These are phyloP conservation scores for Penicillium samsonianum DNA, from an alignment of 495 filamentous ascomycete species.

Conservation along the genomic window DNA sequence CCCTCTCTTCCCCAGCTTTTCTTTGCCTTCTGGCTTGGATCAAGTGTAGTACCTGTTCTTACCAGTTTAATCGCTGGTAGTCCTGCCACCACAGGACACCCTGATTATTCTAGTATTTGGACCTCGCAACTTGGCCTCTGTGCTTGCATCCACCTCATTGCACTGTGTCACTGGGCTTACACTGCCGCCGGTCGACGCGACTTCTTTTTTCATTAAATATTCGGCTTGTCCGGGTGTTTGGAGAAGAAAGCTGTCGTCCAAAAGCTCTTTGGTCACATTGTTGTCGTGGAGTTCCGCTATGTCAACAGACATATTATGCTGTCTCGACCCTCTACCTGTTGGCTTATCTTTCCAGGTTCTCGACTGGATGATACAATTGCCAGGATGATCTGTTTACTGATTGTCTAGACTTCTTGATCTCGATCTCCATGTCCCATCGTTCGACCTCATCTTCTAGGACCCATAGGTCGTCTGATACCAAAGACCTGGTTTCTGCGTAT, in stretches of 20 bases:
- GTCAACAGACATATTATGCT: not conserved
- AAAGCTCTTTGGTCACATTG: not conserved
- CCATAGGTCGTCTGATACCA: no score
- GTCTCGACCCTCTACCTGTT: not conserved
- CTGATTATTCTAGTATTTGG: not conserved
- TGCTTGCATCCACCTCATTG: not conserved
- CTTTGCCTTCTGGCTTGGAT: no score
- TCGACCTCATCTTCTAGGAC: no score
- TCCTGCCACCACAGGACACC: no score
- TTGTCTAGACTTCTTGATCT: not conserved
- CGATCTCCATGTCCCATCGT: no score
- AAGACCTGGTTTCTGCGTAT: no score
- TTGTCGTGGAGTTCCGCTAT: not conserved
- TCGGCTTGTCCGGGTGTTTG: not conserved
- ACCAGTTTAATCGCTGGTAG: no score
- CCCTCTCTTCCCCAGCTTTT: no score
- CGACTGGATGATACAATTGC: not conserved
- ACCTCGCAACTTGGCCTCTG: not conserved
- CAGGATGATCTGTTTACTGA: not conserved
- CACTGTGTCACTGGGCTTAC: not conserved
- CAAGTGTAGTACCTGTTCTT: no score
- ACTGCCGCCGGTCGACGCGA: not conserved
- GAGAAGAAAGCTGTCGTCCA: not conserved
- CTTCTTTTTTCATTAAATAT: not conserved
- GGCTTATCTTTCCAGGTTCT: not conserved